A percentile compares a stretch with the other conserved stretches of the same genome.
phyloP scores from a whole-genome alignment of 2,329 filamentous ascomycete genomes.

The Xylaria hypoxylon region DNA sequence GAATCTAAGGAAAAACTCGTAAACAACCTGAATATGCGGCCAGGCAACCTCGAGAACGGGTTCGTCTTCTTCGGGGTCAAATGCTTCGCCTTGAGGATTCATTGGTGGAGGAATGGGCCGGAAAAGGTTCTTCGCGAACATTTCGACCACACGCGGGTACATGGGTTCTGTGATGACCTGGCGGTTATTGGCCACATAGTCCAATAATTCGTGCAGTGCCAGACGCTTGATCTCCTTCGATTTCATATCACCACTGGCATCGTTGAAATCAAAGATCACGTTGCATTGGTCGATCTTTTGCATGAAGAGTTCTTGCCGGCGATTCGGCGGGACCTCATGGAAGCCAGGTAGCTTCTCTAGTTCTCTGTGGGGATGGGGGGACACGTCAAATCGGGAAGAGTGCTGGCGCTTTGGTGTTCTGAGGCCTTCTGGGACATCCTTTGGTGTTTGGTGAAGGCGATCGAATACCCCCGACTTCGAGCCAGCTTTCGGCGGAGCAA shows the following conservation, averaged over 20 bases:
- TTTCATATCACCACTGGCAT: conserved; percentile 98
- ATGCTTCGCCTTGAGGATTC: conserved; percentile 97
- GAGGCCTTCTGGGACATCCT: conserved; percentile 95
- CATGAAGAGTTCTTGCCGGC: conserved; percentile 97
- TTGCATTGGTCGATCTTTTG: conserved; percentile 99
- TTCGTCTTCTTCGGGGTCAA: conserved; percentile 98
- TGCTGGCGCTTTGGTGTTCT: conserved; percentile 96
- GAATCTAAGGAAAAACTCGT: conserved; percentile 98
- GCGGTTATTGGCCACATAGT: conserved; percentile 98
- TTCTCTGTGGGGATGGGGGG: conserved; percentile 93
- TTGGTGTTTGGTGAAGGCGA: conserved; percentile 90
- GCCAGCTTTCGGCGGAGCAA: conserved; percentile 91
- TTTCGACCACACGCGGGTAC: conserved; percentile 98
- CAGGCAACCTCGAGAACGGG: conserved; percentile 97
- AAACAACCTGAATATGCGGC: conserved; percentile 99
- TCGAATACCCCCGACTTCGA: conserved; percentile 91
- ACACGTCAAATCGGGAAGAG: conserved; percentile 97
- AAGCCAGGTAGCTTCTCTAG: conserved; percentile 97
- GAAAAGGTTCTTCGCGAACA: conserved; percentile 99
- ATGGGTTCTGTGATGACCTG: conserved; percentile 99
- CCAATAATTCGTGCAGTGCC: conserved; percentile 92
- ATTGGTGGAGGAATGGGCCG: conserved; percentile 96
- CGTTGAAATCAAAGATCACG: conserved; percentile 99
- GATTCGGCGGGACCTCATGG: conserved; percentile 95
- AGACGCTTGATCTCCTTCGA: conserved; percentile 99